A percentile compares a stretch with the other conserved stretches of the same genome.
Evolutionary conservation across 305 asterid genomes (phyloP).

Genomic region (Fraxinus velutina): DNA sequence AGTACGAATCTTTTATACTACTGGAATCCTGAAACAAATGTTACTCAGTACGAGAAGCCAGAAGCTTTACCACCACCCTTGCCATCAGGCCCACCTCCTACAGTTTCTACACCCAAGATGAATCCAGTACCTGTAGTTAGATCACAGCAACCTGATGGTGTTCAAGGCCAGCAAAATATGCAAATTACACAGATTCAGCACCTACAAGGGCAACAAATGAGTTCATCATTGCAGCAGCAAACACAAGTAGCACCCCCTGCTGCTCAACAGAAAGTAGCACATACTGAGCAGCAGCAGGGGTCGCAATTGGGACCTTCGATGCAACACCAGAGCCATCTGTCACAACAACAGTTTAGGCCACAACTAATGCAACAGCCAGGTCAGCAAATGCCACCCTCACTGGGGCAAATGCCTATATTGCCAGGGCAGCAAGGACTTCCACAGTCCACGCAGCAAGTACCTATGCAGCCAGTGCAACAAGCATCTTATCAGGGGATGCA

Average conservation of each 20-base stretch:
- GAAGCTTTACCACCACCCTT: constrained; percentile 58
- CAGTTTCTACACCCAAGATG: constrained; percentile 51
- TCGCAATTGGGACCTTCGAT: constrained; percentile 44
- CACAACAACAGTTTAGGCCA: constrained; percentile 50
- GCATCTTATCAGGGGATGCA: constrained; percentile 43
- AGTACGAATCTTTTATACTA: constrained; percentile 62
- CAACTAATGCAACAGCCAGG: constrained; percentile 55
- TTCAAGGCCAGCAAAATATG: constrained; percentile 43
- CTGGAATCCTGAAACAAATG: constrained; percentile 93
- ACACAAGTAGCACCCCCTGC: constrained; percentile 36
- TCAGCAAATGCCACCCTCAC: constrained; percentile 49
- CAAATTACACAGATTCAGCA: constrained; percentile 33
- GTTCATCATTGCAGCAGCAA: constrained; percentile 42
- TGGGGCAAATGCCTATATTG: constrained; percentile 41
- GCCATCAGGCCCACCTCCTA: constrained; percentile 69
- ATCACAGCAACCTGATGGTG: constrained; percentile 45
- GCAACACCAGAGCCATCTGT: constrained; percentile 49
- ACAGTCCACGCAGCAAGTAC: constrained; percentile 44
- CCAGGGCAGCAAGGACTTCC: constrained; percentile 52
- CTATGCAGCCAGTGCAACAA: constrained; percentile 49
- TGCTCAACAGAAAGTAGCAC: constrained; percentile 39
- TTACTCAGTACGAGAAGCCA: constrained; percentile 86
- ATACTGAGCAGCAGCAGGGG: constrained; percentile 52
- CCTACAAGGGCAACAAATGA: constrained; percentile 44
- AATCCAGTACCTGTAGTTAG: constrained; percentile 64